phyloP scores from a whole-genome alignment of 345 rosid genomes.

The Syzygium aqueum region DNA sequence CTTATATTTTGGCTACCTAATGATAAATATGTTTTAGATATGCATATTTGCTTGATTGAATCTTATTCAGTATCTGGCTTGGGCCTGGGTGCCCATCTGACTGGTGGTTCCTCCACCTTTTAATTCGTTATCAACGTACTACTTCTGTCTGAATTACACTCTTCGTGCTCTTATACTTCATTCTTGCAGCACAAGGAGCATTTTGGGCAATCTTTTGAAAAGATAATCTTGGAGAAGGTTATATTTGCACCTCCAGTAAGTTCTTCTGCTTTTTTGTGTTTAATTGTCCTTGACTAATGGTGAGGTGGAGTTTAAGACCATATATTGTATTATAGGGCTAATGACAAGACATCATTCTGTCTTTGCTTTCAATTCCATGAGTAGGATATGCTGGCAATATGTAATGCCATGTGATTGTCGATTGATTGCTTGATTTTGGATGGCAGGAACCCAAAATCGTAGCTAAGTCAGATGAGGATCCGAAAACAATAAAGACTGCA shows the following conservation, averaged over 20 bases:
- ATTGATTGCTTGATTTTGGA: not conserved
- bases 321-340: not conserved
- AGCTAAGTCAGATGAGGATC: conserved; percentile 33
- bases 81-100: not conserved
- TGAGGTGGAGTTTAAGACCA: not conserved
- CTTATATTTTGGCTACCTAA: not conserved
- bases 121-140: not conserved
- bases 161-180: not conserved
- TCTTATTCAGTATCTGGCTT: not conserved
- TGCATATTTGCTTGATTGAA: not conserved
- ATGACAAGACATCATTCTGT: not conserved
- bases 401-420: not conserved
- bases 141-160: not conserved
- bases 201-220: conserved; percentile 37
- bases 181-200: conserved; percentile 45
- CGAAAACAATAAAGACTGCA: conserved; percentile 23
- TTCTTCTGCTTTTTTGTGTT: not conserved
- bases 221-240: conserved; percentile 42
- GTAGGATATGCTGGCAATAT: not conserved
- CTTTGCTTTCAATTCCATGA: not conserved
- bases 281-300: not conserved
- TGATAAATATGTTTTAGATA: not conserved
- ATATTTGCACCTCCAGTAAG: conserved; percentile 51
- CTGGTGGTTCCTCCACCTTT: not conserved
- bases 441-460: conserved; percentile 23